phyloP scores from a whole-genome alignment of 208 protist species.

The Balamuthia mandrillaris region DNA sequence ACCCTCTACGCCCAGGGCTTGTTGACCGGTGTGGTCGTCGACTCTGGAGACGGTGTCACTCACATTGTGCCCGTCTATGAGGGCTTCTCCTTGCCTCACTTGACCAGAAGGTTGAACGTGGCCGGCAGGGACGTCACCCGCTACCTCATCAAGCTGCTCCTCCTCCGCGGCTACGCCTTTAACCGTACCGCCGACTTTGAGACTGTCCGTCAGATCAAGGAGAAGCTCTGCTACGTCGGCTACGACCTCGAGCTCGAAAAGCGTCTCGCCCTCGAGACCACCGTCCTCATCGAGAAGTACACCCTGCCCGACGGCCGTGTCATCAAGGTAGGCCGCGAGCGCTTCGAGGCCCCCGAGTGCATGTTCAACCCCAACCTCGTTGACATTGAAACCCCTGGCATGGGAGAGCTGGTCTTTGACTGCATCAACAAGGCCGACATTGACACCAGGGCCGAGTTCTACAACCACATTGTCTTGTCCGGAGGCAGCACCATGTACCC shows the following conservation, averaged over 20 bases:
- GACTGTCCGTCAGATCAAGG: constrained; percentile 89
- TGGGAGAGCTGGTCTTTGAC: constrained; percentile 87
- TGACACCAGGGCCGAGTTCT: constrained; percentile 82
- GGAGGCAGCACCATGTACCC: constrained; percentile 96
- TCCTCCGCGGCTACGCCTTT: constrained; percentile 85
- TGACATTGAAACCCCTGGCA: constrained; percentile 83
- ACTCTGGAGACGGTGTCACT: constrained; percentile 97
- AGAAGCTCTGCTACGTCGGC: constrained; percentile 85
- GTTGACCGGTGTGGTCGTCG: constrained; percentile 94
- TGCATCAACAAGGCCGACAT: constrained; percentile 84
- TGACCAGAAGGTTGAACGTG: constrained; percentile 84
- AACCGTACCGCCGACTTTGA: constrained; percentile 93
- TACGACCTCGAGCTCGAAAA: constrained; percentile 87
- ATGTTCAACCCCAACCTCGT: constrained; percentile 93
- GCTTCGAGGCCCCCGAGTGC: constrained; percentile 87
- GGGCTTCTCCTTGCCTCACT: constrained; percentile 82
- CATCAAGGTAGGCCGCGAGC: constrained; percentile 87
- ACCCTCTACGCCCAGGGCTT: constrained; percentile 92
- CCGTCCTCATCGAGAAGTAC: constrained; percentile 75
- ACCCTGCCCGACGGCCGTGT: constrained; percentile 87
- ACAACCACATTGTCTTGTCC: constrained; percentile 93
- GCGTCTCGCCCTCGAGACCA: constrained; percentile 81
- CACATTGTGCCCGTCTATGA: constrained; percentile 96
- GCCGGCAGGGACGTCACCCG: constrained; percentile 94
- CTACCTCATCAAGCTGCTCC: constrained; percentile 89